Evolutionary conservation across 257 asterid genomes (phyloP).

Genomic region (Plectranthus barbatus): DNA sequence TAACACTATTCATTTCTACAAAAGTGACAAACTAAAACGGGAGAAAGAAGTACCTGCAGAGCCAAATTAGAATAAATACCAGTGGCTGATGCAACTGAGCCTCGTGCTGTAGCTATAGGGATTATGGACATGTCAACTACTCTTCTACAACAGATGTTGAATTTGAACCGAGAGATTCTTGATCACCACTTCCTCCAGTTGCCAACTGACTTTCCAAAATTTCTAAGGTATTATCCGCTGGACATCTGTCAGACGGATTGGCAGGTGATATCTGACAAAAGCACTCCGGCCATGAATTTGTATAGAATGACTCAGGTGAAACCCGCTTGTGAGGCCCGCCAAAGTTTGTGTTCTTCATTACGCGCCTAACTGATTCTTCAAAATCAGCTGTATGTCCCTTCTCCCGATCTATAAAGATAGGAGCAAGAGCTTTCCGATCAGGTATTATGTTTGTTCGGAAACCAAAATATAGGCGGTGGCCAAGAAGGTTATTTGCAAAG

Average conservation of each 20-base stretch:
- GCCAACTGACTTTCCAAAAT: constrained; percentile 40
- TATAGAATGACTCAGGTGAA: constrained; percentile 81
- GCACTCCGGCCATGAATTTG: constrained; percentile 98
- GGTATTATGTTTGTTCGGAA: constrained; percentile 87
- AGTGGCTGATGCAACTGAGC: neutral
- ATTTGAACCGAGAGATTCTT: constrained; percentile 27
- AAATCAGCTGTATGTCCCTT: constrained; percentile 60
- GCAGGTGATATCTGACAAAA: constrained; percentile 67
- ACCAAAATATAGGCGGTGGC: constrained; percentile 94
- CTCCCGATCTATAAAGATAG: constrained; percentile 66
- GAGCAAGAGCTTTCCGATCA: constrained; percentile 83
- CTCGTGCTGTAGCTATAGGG: constrained; percentile 1
- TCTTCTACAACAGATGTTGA: constrained; percentile 28
- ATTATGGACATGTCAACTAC: constrained; percentile 17
- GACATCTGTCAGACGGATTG: constrained; percentile 69
- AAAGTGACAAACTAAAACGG: neutral
- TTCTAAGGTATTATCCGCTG: constrained; percentile 43
- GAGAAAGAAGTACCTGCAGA: constrained; percentile 16
- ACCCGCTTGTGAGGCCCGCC: constrained; percentile 89
- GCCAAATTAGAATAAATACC: constrained; percentile 6
- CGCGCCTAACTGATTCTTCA: constrained; percentile 69
- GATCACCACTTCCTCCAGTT: constrained; percentile 19
- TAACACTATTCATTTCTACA: too few relatives aligned
- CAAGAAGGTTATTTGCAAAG: constrained; percentile 92
- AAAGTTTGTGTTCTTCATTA: constrained; percentile 65